Evolutionary conservation across 2,329 filamentous ascomycete genomes (phyloP).

Genomic region (Lecanicillium sp.): DNA sequence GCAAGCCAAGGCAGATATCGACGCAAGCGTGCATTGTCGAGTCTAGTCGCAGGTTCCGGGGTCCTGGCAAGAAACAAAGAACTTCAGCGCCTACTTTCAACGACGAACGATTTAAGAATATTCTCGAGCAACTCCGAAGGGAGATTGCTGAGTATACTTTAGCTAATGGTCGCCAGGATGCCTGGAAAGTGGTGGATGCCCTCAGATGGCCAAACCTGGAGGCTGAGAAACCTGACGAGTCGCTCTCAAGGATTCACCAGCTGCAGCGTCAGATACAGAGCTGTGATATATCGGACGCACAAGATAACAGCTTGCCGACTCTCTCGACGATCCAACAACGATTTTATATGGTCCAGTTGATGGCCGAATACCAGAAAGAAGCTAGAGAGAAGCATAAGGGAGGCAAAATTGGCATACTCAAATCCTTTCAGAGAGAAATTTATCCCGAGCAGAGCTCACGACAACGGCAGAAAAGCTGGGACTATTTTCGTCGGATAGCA

Average conservation of each 20-base stretch:
- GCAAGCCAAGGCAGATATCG: neutral
- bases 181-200: neutral
- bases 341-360: constrained; percentile 7
- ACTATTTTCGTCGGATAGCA: neutral
- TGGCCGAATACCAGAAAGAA: constrained; percentile 3
- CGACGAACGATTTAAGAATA: neutral
- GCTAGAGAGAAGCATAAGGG: neutral
- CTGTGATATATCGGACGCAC: neutral
- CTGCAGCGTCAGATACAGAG: neutral
- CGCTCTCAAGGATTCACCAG: neutral
- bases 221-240: neutral
- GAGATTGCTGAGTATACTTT: neutral
- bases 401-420: neutral
- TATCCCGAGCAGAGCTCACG: neutral
- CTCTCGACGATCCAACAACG: neutral
- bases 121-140: neutral
- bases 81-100: neutral
- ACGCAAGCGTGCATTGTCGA: neutral
- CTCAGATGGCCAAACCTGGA: neutral
- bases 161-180: neutral
- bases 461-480: neutral
- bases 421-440: neutral
- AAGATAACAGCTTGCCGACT: constrained; percentile 2
- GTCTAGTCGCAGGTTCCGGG: neutral
- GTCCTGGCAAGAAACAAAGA: neutral